Conservation (phyloP, 257 asterid genomes). For the Solanum microdontum region DNA sequence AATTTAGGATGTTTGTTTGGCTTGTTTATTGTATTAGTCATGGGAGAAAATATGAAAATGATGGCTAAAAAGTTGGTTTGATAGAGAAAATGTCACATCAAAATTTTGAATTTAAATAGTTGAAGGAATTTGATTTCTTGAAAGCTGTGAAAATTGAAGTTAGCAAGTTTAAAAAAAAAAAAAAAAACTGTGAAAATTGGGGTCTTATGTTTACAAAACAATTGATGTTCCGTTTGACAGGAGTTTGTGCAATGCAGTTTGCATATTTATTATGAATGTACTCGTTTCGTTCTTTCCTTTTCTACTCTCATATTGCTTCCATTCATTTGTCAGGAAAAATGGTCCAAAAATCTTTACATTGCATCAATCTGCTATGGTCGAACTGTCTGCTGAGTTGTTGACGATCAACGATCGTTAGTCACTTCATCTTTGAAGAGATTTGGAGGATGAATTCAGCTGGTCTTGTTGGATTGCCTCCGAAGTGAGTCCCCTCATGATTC, state of each 20-base stretch:
- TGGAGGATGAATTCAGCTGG: background rate
- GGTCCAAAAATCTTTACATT: conserved; percentile 2
- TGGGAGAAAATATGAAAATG: background rate
- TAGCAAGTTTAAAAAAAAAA: too few relatives aligned
- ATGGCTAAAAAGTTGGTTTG: background rate
- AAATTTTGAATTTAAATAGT: background rate
- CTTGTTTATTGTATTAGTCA: background rate
- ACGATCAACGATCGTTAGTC: background rate
- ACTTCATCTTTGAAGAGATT: background rate
- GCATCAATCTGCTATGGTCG: conserved; percentile 2
- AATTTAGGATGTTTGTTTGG: background rate
- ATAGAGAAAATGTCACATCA: background rate
- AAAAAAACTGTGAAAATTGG: background rate
- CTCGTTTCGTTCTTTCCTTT: background rate
- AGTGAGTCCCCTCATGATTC: background rate
- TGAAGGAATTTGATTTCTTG: background rate
- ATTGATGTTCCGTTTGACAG: background rate
- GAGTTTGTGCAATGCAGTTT: background rate
- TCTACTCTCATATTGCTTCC: background rate
- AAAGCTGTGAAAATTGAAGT: background rate
- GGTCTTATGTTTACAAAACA: background rate
- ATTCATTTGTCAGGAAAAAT: background rate
- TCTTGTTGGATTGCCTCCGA: background rate
- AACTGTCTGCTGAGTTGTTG: background rate
- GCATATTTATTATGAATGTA: background rate